phyloP scores from a whole-genome alignment of 1,284 basidiomycete genomes.

The Apiotrichum gamsii region DNA sequence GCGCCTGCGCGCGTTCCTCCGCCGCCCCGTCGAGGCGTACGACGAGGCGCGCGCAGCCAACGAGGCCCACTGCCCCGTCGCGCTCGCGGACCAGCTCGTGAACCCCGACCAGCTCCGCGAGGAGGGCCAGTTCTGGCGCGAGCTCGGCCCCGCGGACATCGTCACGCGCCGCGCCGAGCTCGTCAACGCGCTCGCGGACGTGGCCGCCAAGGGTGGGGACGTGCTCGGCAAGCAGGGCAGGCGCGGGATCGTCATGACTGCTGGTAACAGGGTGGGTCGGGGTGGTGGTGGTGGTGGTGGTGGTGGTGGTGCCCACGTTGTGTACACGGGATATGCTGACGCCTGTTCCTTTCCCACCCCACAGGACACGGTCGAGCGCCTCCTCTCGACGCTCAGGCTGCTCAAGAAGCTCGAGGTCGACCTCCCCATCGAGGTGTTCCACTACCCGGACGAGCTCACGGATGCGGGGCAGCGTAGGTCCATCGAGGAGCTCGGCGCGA shows the following conservation, averaged over 20 bases:
- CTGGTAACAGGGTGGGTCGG: constrained; percentile 44
- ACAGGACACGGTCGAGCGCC: constrained; percentile 47
- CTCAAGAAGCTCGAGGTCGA: constrained; percentile 38
- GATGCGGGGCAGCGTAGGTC: constrained; percentile 28
- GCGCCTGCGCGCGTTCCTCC: constrained; percentile 31
- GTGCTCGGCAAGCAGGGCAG: constrained; percentile 25
- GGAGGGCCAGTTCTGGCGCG: constrained; percentile 41
- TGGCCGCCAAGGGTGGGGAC: constrained; percentile 27
- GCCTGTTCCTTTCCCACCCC: background rate
- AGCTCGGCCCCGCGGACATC: constrained; percentile 33
- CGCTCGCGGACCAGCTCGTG: constrained; percentile 33
- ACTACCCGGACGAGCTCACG: constrained; percentile 47
- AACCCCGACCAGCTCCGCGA: constrained; percentile 47
- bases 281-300: too few relatives aligned
- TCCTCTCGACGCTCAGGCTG: constrained; percentile 43
- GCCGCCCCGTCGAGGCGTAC: constrained; percentile 27
- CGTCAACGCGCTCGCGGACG: constrained; percentile 36
- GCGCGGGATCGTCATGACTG: constrained; percentile 48
- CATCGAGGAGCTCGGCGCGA: constrained; percentile 42
- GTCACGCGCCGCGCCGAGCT: constrained; percentile 33
- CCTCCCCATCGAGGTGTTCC: constrained; percentile 49
- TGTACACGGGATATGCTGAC: too few relatives aligned
- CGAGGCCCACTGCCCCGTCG: constrained; percentile 29
- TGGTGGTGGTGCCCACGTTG: too few relatives aligned
- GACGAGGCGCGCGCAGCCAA: constrained; percentile 19